Evolutionary conservation across 352 stramenopile species (phyloP).

Genomic region (Phytophthora pisi): DNA sequence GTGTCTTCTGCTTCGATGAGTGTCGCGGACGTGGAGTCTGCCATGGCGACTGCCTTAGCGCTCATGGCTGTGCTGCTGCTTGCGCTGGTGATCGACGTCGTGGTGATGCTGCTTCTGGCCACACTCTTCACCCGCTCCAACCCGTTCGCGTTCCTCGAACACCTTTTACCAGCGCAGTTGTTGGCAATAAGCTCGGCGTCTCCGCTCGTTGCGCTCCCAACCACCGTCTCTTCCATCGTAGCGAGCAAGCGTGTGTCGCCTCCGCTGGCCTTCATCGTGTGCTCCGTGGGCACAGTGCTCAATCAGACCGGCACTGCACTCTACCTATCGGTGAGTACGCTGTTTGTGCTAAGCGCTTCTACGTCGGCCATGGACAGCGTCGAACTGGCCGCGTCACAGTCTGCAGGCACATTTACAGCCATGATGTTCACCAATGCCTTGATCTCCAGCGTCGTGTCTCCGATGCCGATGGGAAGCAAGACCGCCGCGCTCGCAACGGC

Average conservation of each 20-base stretch:
- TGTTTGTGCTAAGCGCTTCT: slow-evolving; percentile 54
- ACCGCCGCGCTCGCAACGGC: slow-evolving; percentile 42
- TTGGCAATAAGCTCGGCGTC: slow-evolving; percentile 58
- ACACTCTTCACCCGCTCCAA: slow-evolving; percentile 53
- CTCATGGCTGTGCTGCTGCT: slow-evolving; percentile 55
- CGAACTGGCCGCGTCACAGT: slow-evolving; percentile 28
- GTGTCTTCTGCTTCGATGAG: not conserved
- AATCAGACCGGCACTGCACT: slow-evolving; percentile 72
- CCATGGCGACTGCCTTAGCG: slow-evolving; percentile 39
- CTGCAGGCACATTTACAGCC: slow-evolving; percentile 29
- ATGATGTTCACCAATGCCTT: slow-evolving; percentile 51
- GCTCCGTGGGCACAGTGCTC: slow-evolving; percentile 45
- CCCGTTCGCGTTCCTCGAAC: slow-evolving; percentile 48
- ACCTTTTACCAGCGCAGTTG: slow-evolving; percentile 56
- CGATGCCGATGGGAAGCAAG: slow-evolving; percentile 47
- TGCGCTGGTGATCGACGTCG: slow-evolving; percentile 47
- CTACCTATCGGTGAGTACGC: slow-evolving; percentile 52
- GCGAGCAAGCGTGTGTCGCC: slow-evolving; percentile 59
- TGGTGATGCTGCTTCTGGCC: slow-evolving; percentile 43
- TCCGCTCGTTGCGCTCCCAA: slow-evolving; percentile 54
- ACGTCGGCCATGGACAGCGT: slow-evolving; percentile 16
- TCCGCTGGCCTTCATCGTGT: slow-evolving; percentile 64
- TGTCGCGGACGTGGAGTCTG: slow-evolving; percentile 9
- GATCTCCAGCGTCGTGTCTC: slow-evolving; percentile 42
- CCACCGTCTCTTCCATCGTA: slow-evolving; percentile 57